A percentile compares a stretch with the other conserved stretches of the same genome.
Evolutionary conservation across 331 rosid genomes (phyloP).

Genomic region (Erythrophleum ivorense): DNA sequence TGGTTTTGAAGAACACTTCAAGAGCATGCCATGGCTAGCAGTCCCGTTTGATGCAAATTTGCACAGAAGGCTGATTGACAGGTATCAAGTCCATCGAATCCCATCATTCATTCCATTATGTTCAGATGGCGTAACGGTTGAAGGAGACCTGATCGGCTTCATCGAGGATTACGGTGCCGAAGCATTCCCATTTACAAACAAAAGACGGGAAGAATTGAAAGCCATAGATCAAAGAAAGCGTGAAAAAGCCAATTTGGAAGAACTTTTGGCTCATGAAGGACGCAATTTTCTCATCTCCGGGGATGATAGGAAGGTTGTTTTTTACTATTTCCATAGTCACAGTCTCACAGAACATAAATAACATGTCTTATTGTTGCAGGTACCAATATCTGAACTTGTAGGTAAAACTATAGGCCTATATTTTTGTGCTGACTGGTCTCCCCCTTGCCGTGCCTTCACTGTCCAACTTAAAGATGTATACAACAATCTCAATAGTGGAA

Average conservation of each 20-base stretch:
- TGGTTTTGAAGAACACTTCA: constrained; percentile 65
- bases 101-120: constrained; percentile 72
- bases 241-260: constrained; percentile 57
- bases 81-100: constrained; percentile 63
- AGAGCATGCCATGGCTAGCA: constrained; percentile 89
- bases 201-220: constrained; percentile 57
- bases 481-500: constrained; percentile 51
- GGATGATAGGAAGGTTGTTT: constrained; percentile 55
- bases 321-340: background rate
- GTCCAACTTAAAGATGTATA: constrained; percentile 68
- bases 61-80: constrained; percentile 63
- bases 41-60: constrained; percentile 64
- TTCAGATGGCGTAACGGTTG: constrained; percentile 54
- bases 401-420: constrained; percentile 71
- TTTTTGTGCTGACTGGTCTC: constrained; percentile 89
- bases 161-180: constrained; percentile 87
- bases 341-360: background rate
- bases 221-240: constrained; percentile 57
- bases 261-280: constrained; percentile 58
- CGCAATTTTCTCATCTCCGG: constrained; percentile 48
- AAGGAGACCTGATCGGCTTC: constrained; percentile 66
- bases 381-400: constrained; percentile 50
- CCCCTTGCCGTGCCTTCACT: constrained; percentile 81
- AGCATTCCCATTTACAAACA: constrained; percentile 88
- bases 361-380: constrained; percentile 43